Base-by-base conservation (phyloP, 768 basidiomycete species). In the Tephrocybe sp. region DNA sequence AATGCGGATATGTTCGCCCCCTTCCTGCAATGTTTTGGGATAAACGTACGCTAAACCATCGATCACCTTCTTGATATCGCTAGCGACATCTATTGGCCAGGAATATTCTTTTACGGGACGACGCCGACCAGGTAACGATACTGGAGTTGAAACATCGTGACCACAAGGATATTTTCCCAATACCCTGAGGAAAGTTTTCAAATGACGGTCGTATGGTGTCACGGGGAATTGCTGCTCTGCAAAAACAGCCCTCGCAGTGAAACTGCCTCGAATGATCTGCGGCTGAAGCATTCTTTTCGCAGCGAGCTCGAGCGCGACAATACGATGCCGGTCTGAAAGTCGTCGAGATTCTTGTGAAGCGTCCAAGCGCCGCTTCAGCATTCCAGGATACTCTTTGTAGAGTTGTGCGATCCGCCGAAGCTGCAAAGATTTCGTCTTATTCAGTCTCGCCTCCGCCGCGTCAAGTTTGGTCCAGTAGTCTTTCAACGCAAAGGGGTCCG, bases 121-220 rank as follows among this genome's bases (percentile, higher is more conserved):
- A 14, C 22, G 41, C 31, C 31, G n/a, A 11, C 14, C 19, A 35
- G 22, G 16, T 12, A 20, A 3, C 14, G 22, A 12, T n/a, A 17
- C 17, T 9, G 16, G 14, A 19, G 30, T 12, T 48, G 39, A 20
- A 30, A 30, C 14, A 3, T 31, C 20, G 16, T 46, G 20, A 7
- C 46, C 52, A 5, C 48, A 36, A 2, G 61, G 59, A 36, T 49
- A 57, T 13, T 61, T 54, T 16, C 55, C 26, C n/a, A 63, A 30
- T 8, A 63, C 42, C 43, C 59, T 63, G n/a, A 65, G 46, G 43
- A 63, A 63, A 9, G 53, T 45, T 43, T 61, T 51, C 42, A 63
- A 53, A 31, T 62, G 45, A 11, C 62, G 57, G 44, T 63, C 60
- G 43, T 63, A 64, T 5, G 64, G 63, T 4, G 63, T 55, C n/a